phyloP scores from a whole-genome alignment of 2,329 filamentous ascomycete species.

The Xylaria digitata region DNA sequence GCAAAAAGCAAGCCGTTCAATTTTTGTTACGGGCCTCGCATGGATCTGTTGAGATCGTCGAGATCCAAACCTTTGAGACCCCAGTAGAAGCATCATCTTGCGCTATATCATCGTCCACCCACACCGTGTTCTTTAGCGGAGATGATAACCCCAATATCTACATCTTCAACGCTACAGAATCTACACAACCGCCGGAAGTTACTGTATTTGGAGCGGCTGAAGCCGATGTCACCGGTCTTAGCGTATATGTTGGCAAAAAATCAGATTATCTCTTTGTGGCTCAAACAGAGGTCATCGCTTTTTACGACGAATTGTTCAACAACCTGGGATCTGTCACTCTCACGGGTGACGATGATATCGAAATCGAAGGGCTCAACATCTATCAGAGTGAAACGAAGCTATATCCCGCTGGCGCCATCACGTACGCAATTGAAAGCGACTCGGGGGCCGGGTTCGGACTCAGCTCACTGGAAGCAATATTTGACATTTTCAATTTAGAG shows the following conservation, averaged over 20 bases:
- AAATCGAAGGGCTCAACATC: slow-evolving; percentile 56
- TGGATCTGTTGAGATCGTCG: slow-evolving; percentile 51
- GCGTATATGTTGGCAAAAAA: slow-evolving; percentile 53
- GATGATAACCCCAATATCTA: slow-evolving; percentile 55
- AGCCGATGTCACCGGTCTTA: slow-evolving; percentile 56
- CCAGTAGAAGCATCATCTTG: slow-evolving; percentile 58
- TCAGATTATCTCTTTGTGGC: slow-evolving; percentile 57
- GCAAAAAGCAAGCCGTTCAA: slow-evolving; percentile 55
- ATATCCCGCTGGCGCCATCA: slow-evolving; percentile 55
- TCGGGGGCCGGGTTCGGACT: slow-evolving; percentile 54
- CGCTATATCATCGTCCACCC: slow-evolving; percentile 52
- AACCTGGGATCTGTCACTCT: slow-evolving; percentile 53
- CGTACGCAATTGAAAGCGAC: slow-evolving; percentile 57
- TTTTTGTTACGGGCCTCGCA: slow-evolving; percentile 52
- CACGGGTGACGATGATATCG: slow-evolving; percentile 55
- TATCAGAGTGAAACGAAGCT: slow-evolving; percentile 53
- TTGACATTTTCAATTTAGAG: slow-evolving; percentile 51
- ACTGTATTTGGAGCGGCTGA: slow-evolving; percentile 51
- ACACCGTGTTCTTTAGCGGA: slow-evolving; percentile 55
- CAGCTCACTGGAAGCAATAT: slow-evolving; percentile 53
- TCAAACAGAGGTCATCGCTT: slow-evolving; percentile 51
- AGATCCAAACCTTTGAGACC: slow-evolving; percentile 58
- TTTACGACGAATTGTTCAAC: slow-evolving; percentile 54
- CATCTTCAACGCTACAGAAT: slow-evolving; percentile 54
- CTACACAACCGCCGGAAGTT: slow-evolving; percentile 52